Evolutionary conservation across 2,329 filamentous ascomycete species (phyloP).

Genomic region (Claviceps sp.): DNA sequence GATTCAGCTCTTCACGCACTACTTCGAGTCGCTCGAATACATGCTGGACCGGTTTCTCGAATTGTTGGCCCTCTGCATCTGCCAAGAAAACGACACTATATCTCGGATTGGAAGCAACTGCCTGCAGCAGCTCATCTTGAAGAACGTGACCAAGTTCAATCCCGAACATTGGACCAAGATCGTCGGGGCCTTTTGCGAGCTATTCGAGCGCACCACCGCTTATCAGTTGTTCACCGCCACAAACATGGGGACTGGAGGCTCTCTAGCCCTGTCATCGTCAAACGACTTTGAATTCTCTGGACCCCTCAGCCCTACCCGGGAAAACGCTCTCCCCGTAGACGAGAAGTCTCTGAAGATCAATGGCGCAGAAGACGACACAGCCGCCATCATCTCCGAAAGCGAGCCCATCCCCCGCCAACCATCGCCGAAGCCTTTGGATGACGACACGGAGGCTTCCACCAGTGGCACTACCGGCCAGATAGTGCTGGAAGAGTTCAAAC

Average conservation of each 20-base stretch:
- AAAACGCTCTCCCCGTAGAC: slow-evolving; percentile 25
- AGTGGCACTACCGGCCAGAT: slow-evolving; percentile 22
- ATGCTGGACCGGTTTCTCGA: slow-evolving; percentile 98
- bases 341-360: slow-evolving; percentile 50
- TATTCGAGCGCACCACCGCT: slow-evolving; percentile 90
- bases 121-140: slow-evolving; percentile 86
- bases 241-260: slow-evolving; percentile 38
- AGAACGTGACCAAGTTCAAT: slow-evolving; percentile 88
- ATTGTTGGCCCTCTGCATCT: slow-evolving; percentile 87
- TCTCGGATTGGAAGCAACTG: slow-evolving; percentile 97
- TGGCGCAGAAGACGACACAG: slow-evolving; percentile 29
- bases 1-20: slow-evolving; percentile 97
- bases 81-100: slow-evolving; percentile 97
- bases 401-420: slow-evolving; percentile 20
- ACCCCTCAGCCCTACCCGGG: slow-evolving; percentile 26
- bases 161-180: slow-evolving; percentile 86
- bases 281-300: slow-evolving; percentile 39
- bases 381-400: slow-evolving; percentile 12
- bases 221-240: slow-evolving; percentile 89
- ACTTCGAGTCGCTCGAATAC: slow-evolving; percentile 89
- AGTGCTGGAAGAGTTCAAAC: slow-evolving; percentile 75
- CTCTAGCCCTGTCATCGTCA: slow-evolving; percentile 34
- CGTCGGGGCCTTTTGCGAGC: slow-evolving; percentile 86
- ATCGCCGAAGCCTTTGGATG: slow-evolving; percentile 18
- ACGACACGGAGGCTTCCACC: slow-evolving; percentile 18